These are phyloP conservation scores for Emericellopsis atlantica DNA, from an alignment of 2,329 filamentous ascomycete genomes.

Conservation along the genomic window DNA sequence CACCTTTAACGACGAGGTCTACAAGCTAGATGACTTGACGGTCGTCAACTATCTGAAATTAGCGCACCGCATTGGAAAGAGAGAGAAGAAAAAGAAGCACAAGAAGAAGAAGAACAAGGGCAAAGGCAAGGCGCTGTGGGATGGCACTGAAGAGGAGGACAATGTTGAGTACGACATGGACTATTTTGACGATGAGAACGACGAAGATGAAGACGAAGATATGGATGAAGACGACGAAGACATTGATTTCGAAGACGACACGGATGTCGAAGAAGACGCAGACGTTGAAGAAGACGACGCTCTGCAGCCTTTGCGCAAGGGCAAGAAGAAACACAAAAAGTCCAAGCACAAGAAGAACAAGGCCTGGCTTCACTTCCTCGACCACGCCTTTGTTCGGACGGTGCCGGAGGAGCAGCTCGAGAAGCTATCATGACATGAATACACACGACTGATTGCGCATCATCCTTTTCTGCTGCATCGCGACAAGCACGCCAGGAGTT, in stretches of 20 bases:
- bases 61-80: constrained; percentile 53
- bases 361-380: constrained; percentile 66
- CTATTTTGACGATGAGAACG: constrained; percentile 13
- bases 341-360: constrained; percentile 47
- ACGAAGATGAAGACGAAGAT: constrained; percentile 7
- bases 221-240: constrained; percentile 9
- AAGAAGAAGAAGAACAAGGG: background rate
- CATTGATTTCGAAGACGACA: constrained; percentile 13
- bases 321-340: constrained; percentile 34
- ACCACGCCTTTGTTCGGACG: constrained; percentile 69
- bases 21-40: constrained; percentile 70
- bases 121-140: constrained; percentile 9
- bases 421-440: constrained; percentile 18
- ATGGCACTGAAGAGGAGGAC: constrained; percentile 12
- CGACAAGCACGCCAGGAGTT: background rate
- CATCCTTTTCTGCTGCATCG: background rate
- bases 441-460: background rate
- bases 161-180: constrained; percentile 10
- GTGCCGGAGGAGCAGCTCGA: constrained; percentile 53
- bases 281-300: constrained; percentile 10
- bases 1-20: constrained; percentile 65
- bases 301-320: constrained; percentile 7
- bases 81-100: constrained; percentile 8
- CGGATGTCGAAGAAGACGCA: constrained; percentile 13
- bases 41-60: constrained; percentile 70